Evolutionary conservation across 2,329 filamentous ascomycete genomes (phyloP), one percentile per base, ranked within the genome.

Genomic region (Alternaria triticimaculans): DNA sequence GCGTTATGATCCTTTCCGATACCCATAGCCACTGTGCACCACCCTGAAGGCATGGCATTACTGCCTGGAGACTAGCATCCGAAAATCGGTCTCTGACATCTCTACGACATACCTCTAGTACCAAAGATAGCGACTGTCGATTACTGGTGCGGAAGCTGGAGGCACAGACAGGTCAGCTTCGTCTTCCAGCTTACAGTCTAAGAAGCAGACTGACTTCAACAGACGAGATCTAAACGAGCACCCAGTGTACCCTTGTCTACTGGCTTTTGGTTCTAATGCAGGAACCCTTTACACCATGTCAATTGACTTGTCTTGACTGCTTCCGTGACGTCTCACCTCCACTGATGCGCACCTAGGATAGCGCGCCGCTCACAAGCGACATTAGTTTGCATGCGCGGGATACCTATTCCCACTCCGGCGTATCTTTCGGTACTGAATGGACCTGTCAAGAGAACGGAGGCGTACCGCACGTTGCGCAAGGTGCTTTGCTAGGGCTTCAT

Each of bases 231-330:
- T 23, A 23, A 51, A 23, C 28, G 49, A 23, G 28, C 49, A 33
- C 15, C 20, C 49, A 50, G 46, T 50, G 25, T 18, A 30, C 28
- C 25, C 45, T 26, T 49, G 45, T 21, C 21, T 12, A 30, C 18
- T 21, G 60, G 49, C 30, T 37, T 33, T 33, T 50, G 37, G 37
- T 30, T 37, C 56, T 60, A 60, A 55, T 54, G 61, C 61, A 63
- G 61, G 61, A 63, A 60, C 61, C 45, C 33, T 56, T 49, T 18
- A 51, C 11, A 55, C 33, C 50, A 55, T 44, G 50, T 14, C 45
- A 28, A 53, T 41, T 30, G 49, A 37, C 26, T 33, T 15, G 56
- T 14, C 25, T 50, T 26, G 37, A 43, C 41, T 41, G 25, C 26
- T 37, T 48, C 18, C 55, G 20, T 23, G 45, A 23, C 26, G 15